Evolutionary conservation across 2,329 filamentous ascomycete genomes (phyloP), one percentile per base, ranked within the genome.

Genomic region (Diplodia corticola): DNA sequence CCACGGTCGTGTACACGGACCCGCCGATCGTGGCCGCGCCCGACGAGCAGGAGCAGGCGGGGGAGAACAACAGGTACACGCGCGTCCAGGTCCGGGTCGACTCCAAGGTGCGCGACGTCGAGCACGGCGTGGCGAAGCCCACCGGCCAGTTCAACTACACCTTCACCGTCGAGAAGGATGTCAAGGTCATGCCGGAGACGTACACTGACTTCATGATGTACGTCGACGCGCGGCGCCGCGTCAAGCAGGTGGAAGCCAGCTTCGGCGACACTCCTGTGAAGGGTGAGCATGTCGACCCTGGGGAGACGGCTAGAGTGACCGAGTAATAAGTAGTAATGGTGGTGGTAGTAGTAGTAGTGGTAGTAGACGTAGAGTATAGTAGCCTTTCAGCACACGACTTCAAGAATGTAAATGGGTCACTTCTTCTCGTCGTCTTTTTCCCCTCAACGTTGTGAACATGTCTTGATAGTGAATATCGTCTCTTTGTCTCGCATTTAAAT

Each of bases 131-230:
- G 57, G 85, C 86, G 26, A 88, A 86, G 72, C 85, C 88, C 2
- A 91, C 89, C 0, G 90, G 90, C 4, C 88, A 90, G 71, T 92
- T 92, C 79, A 90, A 91, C 71, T 92, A 92, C 73, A 91, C 89
- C 0, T 91, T 91, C 73, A 81, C 84, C 64, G 87, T 91, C 2
- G 84, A 88, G 65, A 85, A 83, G 71, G 84, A 89, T 70, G 81
- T 91, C 53, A 84, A 86, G 71, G 85, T 91, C 22, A 86, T 91
- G 80, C 89, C 89, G 4, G 80, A 83, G 73, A 85, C 81, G 13
- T 89, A 89, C 70, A 81, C 82, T 51, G 86, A 89, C 70, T 88
- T 87, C 69, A 89, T 89, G 86, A 81, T 86, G 74, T 89, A 87
- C 75, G 80, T 88, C 17, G 86, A 88, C 78, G 86, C 86, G 5